Percentiles rank a stretch among this genome's conserved stretches.
Conservation (phyloP, 139 green algal genomes). For the Chlamydomonas eustigma region DNA sequence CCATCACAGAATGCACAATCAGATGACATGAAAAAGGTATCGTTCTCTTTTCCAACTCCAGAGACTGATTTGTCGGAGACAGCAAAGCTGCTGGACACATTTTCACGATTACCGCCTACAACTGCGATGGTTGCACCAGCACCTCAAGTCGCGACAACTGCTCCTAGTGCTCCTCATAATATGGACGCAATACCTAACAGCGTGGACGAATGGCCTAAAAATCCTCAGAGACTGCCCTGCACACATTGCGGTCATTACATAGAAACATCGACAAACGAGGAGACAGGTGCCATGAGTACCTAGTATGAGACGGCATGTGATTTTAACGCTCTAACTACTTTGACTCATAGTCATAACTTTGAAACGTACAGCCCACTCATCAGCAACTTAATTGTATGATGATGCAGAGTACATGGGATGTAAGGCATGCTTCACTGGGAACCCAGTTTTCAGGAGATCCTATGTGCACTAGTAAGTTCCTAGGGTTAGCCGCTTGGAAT, state of each 20-base stretch:
- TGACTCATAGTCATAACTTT: no score
- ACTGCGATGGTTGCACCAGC: not conserved
- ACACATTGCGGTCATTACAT: constrained; percentile 6
- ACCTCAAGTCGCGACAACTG: not conserved
- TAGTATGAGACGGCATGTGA: no score
- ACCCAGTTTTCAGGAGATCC: not conserved
- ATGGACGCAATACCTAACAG: not conserved
- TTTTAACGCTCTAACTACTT: no score
- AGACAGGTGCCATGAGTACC: no score
- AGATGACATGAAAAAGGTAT: not conserved
- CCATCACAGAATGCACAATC: no score
- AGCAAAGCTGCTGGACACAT: not conserved
- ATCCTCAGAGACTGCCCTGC: not conserved
- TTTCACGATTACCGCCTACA: not conserved
- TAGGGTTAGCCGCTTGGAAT: not conserved
- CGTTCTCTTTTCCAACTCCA: not conserved
- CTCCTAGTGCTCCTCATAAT: not conserved
- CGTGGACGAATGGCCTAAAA: not conserved
- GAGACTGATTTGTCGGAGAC: not conserved
- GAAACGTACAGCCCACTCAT: no score
- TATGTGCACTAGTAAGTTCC: constrained; percentile 8
- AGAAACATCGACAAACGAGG: not conserved
- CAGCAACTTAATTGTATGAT: not conserved
- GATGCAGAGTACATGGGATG: constrained; percentile 10
- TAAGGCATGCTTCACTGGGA: not conserved